Conservation (phyloP, 208 protist species). For the Crithidia fasciculata region DNA sequence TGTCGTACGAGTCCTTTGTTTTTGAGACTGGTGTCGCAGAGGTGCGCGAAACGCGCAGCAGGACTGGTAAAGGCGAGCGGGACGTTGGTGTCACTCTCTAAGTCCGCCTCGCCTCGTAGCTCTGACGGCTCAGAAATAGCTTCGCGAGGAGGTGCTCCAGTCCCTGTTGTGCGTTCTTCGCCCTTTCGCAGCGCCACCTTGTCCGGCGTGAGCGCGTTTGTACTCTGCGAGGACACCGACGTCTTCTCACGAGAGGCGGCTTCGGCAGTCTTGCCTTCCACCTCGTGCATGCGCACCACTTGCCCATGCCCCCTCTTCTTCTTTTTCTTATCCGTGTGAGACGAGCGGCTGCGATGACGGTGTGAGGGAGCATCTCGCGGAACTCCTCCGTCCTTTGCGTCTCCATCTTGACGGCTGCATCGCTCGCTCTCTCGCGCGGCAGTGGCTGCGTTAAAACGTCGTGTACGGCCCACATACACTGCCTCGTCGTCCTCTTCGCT, state of each 20-base stretch:
- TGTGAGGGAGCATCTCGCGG: background rate
- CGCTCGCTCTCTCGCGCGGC: background rate
- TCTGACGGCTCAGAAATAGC: too few relatives aligned
- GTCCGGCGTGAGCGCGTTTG: slow-evolving; percentile 28
- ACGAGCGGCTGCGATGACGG: background rate
- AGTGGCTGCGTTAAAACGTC: background rate
- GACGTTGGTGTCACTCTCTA: background rate
- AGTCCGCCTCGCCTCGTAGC: background rate
- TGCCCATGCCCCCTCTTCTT: background rate
- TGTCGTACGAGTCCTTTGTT: slow-evolving; percentile 4
- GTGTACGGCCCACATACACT: slow-evolving; percentile 10
- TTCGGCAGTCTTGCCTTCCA: background rate
- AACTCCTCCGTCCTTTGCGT: background rate
- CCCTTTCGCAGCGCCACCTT: background rate
- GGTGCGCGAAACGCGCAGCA: slow-evolving; percentile 1
- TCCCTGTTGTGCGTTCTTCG: too few relatives aligned
- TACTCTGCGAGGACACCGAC: slow-evolving; percentile 28
- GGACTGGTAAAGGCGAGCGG: slow-evolving; percentile 19
- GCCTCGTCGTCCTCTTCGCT: background rate
- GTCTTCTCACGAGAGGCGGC: slow-evolving; percentile 2
- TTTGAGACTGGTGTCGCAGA: slow-evolving; percentile 8
- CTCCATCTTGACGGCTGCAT: background rate
- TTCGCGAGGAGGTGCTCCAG: too few relatives aligned
- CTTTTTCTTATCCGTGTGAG: background rate
- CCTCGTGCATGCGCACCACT: slow-evolving; percentile 12